Evolutionary conservation across 2,329 filamentous ascomycete species (phyloP).

Genomic region (Fusarium denticulatum): DNA sequence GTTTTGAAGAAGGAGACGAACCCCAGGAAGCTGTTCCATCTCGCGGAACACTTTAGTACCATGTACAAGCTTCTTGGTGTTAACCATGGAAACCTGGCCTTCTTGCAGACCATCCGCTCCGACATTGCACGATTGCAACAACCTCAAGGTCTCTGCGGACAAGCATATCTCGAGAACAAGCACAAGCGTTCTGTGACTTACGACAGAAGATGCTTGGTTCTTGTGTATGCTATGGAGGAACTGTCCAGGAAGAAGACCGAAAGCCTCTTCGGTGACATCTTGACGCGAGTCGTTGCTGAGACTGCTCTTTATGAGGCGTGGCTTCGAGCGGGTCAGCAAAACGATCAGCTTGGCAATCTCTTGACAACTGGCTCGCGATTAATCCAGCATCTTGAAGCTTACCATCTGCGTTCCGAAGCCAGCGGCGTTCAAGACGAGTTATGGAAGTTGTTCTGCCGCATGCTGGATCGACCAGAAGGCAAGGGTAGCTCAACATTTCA

Average conservation of each 20-base stretch:
- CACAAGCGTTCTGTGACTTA: background rate
- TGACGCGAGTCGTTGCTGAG: background rate
- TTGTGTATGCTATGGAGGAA: background rate
- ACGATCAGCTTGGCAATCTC: background rate
- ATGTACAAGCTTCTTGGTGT: background rate
- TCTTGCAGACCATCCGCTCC: background rate
- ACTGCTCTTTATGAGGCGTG: background rate
- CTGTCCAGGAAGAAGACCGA: background rate
- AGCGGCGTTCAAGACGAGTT: background rate
- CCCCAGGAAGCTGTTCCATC: background rate
- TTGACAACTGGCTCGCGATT: background rate
- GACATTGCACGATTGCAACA: background rate
- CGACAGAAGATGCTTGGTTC: background rate
- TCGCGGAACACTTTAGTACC: background rate
- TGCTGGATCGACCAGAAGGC: background rate
- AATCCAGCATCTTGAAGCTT: background rate
- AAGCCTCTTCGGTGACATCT: background rate
- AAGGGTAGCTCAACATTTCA: background rate
- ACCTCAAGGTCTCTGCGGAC: background rate
- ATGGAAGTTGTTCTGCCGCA: background rate
- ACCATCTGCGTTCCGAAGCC: background rate
- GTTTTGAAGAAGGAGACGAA: background rate
- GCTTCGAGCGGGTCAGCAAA: background rate
- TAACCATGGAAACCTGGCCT: background rate
- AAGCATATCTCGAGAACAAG: background rate